Conservation (phyloP, 306 rosid species). For the Adenanthera pavonina region DNA sequence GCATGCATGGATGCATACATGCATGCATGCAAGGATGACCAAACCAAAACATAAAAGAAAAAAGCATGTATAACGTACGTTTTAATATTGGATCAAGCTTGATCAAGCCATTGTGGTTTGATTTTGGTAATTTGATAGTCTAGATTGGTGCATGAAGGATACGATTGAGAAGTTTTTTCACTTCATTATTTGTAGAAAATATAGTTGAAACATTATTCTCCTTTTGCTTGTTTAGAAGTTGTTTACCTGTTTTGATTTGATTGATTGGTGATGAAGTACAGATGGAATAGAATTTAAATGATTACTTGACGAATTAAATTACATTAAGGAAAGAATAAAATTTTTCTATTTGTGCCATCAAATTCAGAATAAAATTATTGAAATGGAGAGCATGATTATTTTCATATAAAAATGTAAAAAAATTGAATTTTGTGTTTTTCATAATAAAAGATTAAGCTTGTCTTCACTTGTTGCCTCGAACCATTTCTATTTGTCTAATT, state of each 20-base stretch:
- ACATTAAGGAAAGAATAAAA: neutral
- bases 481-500: slow-evolving; percentile 35
- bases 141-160: neutral
- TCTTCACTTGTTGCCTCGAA: slow-evolving; percentile 14
- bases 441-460: neutral
- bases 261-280: neutral
- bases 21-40: neutral
- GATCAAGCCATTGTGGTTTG: neutral
- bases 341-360: neutral
- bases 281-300: neutral
- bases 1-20: neutral
- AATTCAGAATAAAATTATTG: neutral
- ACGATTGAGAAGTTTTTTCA: neutral
- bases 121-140: neutral
- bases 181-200: neutral
- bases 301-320: neutral
- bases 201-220: neutral
- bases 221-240: neutral
- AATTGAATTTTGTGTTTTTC: slow-evolving; percentile 3
- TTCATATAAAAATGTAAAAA: neutral
- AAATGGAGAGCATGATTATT: slow-evolving; percentile 4
- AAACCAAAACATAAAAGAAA: neutral
- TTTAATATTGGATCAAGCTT: neutral
- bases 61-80: neutral
- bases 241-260: neutral